A percentile compares a stretch with the other conserved stretches of the same genome.
Conservation (phyloP, 1,284 basidiomycete species). For the Apiotrichum gracile region DNA sequence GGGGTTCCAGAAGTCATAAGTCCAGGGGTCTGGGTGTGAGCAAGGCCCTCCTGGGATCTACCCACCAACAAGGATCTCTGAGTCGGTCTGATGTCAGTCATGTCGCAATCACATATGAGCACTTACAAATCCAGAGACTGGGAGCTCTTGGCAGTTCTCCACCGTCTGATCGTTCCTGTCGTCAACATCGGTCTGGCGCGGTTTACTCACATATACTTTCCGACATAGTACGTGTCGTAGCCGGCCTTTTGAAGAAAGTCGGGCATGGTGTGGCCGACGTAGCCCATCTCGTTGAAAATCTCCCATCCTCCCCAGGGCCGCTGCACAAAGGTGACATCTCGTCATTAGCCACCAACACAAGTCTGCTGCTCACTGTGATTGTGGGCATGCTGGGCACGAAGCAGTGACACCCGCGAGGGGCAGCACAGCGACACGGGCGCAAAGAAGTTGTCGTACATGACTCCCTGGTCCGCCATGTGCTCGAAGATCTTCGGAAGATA, state of each 20-base stretch:
- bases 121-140: constrained; percentile 17
- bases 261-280: constrained; percentile 27
- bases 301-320: constrained; percentile 31
- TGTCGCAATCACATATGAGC: neutral
- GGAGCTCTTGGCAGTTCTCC: constrained; percentile 20
- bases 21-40: constrained; percentile 26
- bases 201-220: constrained; percentile 39
- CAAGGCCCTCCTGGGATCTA: too few relatives aligned
- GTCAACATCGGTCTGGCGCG: too few relatives aligned
- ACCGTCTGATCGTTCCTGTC: constrained; percentile 33
- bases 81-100: constrained; percentile 13
- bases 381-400: constrained; percentile 31
- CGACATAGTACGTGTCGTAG: constrained; percentile 32
- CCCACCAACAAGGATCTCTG: constrained; percentile 25
- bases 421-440: constrained; percentile 31
- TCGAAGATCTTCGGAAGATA: constrained; percentile 20
- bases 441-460: constrained; percentile 27
- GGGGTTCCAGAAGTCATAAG: constrained; percentile 34
- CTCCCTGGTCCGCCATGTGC: constrained; percentile 21
- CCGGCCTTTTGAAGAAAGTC: constrained; percentile 31
- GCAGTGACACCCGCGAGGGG: constrained; percentile 27
- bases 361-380: too few relatives aligned
- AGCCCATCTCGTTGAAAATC: constrained; percentile 30
- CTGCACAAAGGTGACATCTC: constrained; percentile 31
- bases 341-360: too few relatives aligned